Conservation (phyloP, 306 rosid genomes). For the Geum urbanum region DNA sequence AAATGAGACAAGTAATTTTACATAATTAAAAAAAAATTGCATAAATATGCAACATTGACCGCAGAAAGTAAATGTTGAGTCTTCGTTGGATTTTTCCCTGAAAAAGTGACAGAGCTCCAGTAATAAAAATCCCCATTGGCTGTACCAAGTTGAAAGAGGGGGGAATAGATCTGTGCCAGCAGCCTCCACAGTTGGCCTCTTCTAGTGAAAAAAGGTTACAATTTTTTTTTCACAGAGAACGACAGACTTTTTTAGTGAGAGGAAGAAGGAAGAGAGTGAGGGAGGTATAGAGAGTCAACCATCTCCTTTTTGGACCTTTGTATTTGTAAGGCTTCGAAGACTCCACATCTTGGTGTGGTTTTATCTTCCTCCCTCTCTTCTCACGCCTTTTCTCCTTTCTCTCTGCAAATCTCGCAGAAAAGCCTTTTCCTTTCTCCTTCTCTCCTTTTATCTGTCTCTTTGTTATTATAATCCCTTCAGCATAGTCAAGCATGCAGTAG, state of each 20-base stretch:
- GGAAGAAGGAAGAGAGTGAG: not conserved
- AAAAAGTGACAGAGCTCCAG: conserved; percentile 2
- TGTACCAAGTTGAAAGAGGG: conserved; percentile 2
- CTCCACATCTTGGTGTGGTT: conserved; percentile 67
- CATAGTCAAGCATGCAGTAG: conserved; percentile 78
- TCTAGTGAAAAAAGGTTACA: conserved; percentile 36
- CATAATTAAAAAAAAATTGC: too few relatives aligned
- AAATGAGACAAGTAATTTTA: too few relatives aligned
- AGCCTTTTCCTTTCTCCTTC: conserved; percentile 21
- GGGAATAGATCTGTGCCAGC: not conserved
- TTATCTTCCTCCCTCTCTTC: conserved; percentile 36
- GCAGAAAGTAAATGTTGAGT: not conserved
- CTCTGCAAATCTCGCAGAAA: conserved; percentile 33
- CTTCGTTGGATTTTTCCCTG: not conserved
- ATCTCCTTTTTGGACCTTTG: conserved; percentile 64
- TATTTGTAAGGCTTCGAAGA: conserved; percentile 83
- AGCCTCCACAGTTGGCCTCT: conserved; percentile 26
- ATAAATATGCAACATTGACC: too few relatives aligned
- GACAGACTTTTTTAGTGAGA: conserved; percentile 20
- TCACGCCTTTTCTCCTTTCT: not conserved
- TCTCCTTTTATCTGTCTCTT: conserved; percentile 11
- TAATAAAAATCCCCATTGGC: conserved; percentile 6
- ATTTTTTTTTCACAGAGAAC: conserved; percentile 8
- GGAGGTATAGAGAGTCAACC: conserved; percentile 69
- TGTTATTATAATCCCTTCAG: conserved; percentile 17